Evolutionary conservation across 129 eudicot species (phyloP).

Genomic region (Helianthus tuberosus): DNA sequence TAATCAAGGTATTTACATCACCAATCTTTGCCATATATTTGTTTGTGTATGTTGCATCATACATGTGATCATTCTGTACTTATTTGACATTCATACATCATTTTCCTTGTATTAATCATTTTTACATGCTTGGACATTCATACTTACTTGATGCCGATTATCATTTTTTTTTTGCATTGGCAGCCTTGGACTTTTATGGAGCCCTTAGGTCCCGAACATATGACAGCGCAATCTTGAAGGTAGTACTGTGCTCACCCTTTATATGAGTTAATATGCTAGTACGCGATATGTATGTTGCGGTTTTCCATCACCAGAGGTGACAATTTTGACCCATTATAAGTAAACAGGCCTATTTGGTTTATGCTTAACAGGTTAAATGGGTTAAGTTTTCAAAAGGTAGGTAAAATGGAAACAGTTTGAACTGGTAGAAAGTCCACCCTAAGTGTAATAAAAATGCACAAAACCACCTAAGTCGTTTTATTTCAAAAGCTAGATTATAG

Average conservation of each 20-base stretch:
- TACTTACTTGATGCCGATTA: too few species aligned
- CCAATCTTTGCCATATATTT: not conserved
- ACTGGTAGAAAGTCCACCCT: not conserved
- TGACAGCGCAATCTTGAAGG: constrained; percentile 81
- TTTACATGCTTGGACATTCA: constrained; percentile 7
- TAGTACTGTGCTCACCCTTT: constrained; percentile 14
- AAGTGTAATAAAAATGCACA: not conserved
- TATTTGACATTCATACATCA: constrained; percentile 10
- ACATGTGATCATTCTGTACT: not conserved
- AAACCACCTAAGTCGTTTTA: not conserved
- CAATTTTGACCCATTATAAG: constrained; percentile 3
- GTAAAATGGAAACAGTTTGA: not conserved
- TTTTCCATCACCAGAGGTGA: constrained; percentile 15
- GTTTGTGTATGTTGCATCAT: constrained; percentile 23
- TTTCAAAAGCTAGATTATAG: not conserved
- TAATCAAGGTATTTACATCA: constrained; percentile 68
- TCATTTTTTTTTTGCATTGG: constrained; percentile 8
- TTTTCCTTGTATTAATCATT: not conserved
- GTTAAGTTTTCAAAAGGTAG: not conserved
- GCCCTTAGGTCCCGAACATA: constrained; percentile 97
- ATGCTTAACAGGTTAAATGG: not conserved
- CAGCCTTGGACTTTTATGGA: constrained; percentile 99
- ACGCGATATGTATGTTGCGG: not conserved
- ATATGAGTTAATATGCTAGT: not conserved
- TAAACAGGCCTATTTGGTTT: not conserved